phyloP scores from a whole-genome alignment of 129 eudicot species.

The Escallonia herrerae region DNA sequence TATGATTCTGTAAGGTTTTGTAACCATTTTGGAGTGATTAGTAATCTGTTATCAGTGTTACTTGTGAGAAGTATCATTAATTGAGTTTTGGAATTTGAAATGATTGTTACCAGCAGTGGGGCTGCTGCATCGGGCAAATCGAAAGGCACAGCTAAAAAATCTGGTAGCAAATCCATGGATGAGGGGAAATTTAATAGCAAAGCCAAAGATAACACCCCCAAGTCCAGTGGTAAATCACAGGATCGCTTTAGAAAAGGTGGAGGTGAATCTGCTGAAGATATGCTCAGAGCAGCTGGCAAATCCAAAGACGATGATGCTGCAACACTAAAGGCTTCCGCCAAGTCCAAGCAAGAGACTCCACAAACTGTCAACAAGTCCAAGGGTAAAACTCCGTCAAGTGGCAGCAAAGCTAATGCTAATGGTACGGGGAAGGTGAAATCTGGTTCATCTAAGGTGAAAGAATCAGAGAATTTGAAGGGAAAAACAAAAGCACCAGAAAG shows the following conservation, averaged over 20 bases:
- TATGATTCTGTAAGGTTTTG: not conserved
- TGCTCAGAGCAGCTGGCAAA: constrained; percentile 27
- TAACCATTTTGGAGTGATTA: no score
- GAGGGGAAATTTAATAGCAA: constrained; percentile 21
- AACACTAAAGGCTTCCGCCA: constrained; percentile 30
- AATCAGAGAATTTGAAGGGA: constrained; percentile 25
- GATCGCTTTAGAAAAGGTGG: constrained; percentile 21
- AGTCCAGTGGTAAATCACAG: constrained; percentile 25
- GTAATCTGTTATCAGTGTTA: no score
- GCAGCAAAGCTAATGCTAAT: constrained; percentile 24
- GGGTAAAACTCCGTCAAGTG: constrained; percentile 44
- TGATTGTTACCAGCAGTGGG: constrained; percentile 14
- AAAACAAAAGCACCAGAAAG: constrained; percentile 36
- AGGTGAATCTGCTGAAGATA: constrained; percentile 22
- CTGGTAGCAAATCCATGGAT: constrained; percentile 25
- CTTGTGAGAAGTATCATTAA: not conserved
- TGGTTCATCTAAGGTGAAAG: constrained; percentile 40
- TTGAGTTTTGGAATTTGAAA: not conserved
- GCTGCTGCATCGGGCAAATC: constrained; percentile 36
- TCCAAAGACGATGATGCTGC: constrained; percentile 40
- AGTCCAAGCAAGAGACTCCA: constrained; percentile 37
- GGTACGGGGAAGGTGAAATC: constrained; percentile 40
- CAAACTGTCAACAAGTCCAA: constrained; percentile 40
- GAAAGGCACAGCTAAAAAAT: constrained; percentile 25
- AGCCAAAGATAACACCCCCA: constrained; percentile 29